Conservation (phyloP, 1,284 basidiomycete genomes). For the Puccinia polysora region DNA sequence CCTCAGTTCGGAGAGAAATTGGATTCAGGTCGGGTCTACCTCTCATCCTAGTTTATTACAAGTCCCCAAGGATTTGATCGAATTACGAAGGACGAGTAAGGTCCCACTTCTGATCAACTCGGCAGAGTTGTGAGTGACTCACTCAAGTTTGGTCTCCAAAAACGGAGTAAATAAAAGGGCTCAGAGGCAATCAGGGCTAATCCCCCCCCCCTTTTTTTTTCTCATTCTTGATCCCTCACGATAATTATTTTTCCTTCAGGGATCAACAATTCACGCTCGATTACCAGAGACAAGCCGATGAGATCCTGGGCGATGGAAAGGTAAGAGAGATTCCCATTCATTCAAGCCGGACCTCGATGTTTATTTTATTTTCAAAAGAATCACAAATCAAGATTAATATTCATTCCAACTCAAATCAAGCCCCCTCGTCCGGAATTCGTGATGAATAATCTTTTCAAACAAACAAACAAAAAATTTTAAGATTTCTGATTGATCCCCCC, state of each 20-base stretch:
- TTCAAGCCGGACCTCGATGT: too few relatives aligned
- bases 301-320: conserved; percentile 30
- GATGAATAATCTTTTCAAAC: too few relatives aligned
- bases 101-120: conserved; percentile 37
- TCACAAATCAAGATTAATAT: too few relatives aligned
- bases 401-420: too few relatives aligned
- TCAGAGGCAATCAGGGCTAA: not conserved
- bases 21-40: conserved; percentile 23
- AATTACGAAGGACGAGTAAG: not conserved
- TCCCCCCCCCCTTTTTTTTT: not conserved
- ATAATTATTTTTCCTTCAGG: not conserved
- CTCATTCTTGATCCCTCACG: not conserved
- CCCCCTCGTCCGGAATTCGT: too few relatives aligned
- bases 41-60: conserved; percentile 31
- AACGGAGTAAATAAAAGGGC: not conserved
- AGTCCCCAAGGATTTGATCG: conserved; percentile 7
- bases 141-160: not conserved
- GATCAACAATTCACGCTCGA: conserved; percentile 20
- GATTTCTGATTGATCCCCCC: too few relatives aligned
- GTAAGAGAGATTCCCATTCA: not conserved
- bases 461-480: too few relatives aligned
- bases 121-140: conserved; percentile 14
- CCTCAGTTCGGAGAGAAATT: conserved; percentile 7
- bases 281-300: conserved; percentile 24
- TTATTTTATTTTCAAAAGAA: too few relatives aligned